Conservation (phyloP, 148 eudicot species). For the Nepenthes mirabilis region DNA sequence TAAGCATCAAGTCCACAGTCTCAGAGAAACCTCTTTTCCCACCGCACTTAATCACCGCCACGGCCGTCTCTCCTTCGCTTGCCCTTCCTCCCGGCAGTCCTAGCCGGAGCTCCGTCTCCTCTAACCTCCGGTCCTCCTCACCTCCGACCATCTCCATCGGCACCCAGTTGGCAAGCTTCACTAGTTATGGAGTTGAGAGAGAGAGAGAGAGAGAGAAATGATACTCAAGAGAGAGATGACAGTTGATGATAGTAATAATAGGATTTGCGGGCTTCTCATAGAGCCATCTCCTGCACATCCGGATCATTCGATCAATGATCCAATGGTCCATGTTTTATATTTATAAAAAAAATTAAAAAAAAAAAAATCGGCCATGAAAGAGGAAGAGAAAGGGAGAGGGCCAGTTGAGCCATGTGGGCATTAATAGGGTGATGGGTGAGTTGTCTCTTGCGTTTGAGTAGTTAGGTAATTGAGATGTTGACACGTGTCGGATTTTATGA, state of each 20-base stretch:
- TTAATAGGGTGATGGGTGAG: constrained; percentile 9
- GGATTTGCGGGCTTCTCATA: background rate
- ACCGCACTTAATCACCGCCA: constrained; percentile 1
- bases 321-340: no score
- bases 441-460: background rate
- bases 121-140: constrained; percentile 5
- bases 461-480: constrained; percentile 5
- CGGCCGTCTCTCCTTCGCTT: background rate
- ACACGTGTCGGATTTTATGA: constrained; percentile 15
- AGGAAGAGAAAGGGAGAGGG: background rate
- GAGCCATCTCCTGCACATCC: no score
- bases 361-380: background rate
- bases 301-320: no score
- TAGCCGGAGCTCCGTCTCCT: constrained; percentile 46
- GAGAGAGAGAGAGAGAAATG: background rate
- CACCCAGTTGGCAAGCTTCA: background rate
- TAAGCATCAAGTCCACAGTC: constrained; percentile 45
- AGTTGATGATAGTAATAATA: background rate
- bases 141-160: background rate
- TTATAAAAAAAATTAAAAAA: no score
- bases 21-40: constrained; percentile 39
- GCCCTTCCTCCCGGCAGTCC: constrained; percentile 31
- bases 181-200: background rate
- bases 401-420: constrained; percentile 14
- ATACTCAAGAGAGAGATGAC: background rate